Evolutionary conservation across 495 filamentous ascomycete genomes (phyloP), one percentile per base, ranked within the genome.

Genomic region (Chaetomidium leptoderma): DNA sequence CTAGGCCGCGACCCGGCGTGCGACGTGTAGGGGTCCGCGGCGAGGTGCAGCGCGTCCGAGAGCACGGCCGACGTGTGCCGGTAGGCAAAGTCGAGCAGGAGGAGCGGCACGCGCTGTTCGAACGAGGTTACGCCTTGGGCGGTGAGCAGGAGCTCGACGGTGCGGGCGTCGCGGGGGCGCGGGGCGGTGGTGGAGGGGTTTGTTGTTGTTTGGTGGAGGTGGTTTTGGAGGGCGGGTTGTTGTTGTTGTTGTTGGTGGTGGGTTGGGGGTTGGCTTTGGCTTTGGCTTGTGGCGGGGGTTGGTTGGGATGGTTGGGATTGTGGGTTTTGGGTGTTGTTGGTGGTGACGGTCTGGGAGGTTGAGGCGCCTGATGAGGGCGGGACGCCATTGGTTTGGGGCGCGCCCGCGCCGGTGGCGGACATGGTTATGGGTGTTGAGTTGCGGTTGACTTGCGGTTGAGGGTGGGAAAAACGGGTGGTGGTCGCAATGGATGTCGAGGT

Each of bases 51-150:
- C 2, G 84, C 84, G 70, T 90, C 87, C 42, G 73, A 78, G 6
- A 90, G 79, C 16, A 89, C 74, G n/a, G 79, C 74, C 0, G 81
- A 78, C 3, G 82, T 81, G 73, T 85, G 82, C 21, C 92, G 88
- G 81, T 98, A 98, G 19, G 93, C 92, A 70, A 97, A 96, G 72
- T 98, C 93, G 68, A 98, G 84, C 39, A 98, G 87, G 62, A 96
- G 89, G 3, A 97, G 82, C 0, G 93, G 92, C 2, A 98, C 91
- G 58, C 93, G 90, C 66, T 91, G 89, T 75, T 96, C 90, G 79
- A 95, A 98, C 27, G 87, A 79, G 13, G 86, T 88, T 4, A 97
- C 91, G 63, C 92, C 92, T 48, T 93, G 86, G 2, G 85, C 86
- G 49, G 89, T 84, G 36, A 98, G 88, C 44, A 97, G 82, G 58